Evolutionary conservation across 177 flowering plant species (phyloP).

Genomic region (Telopea speciosissima): DNA sequence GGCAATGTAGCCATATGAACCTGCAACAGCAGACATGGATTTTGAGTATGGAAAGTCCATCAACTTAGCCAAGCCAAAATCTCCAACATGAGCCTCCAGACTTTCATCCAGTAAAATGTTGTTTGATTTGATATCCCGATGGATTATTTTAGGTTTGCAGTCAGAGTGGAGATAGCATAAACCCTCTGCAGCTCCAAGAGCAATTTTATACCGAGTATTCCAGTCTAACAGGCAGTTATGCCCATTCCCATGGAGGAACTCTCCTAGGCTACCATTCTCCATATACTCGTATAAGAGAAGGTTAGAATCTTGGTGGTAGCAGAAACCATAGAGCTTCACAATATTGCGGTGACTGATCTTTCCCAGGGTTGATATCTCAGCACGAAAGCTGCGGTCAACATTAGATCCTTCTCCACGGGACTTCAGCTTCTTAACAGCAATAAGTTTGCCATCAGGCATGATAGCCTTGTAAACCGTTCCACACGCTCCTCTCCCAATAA

Average conservation of each 20-base stretch:
- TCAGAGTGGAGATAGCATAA: constrained; percentile 57
- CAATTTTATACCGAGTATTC: constrained; percentile 46
- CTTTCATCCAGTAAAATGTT: constrained; percentile 47
- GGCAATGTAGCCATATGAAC: constrained; percentile 64
- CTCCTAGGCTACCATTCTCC: constrained; percentile 63
- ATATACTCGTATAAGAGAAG: constrained; percentile 59
- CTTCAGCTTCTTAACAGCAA: constrained; percentile 58
- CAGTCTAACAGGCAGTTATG: constrained; percentile 32
- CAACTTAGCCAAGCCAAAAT: constrained; percentile 64
- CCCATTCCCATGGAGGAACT: constrained; percentile 39
- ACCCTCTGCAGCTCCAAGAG: constrained; percentile 69
- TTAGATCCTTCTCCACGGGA: constrained; percentile 42
- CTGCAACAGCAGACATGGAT: constrained; percentile 62
- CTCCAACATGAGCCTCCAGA: constrained; percentile 53
- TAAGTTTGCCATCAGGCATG: constrained; percentile 34
- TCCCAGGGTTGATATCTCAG: constrained; percentile 59
- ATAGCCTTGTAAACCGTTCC: constrained; percentile 63
- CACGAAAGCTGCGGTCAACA: constrained; percentile 47
- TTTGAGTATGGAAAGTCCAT: constrained; percentile 40
- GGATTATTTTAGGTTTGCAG: constrained; percentile 54
- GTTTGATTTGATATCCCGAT: constrained; percentile 61
- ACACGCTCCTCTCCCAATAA: constrained; percentile 62
- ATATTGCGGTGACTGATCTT: constrained; percentile 64
- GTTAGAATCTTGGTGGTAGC: constrained; percentile 52
- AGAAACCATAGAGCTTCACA: constrained; percentile 56